A percentile compares a stretch with the other conserved stretches of the same genome.
phyloP scores from a whole-genome alignment of 2,329 filamentous ascomycete species.

The Alternaria viburni region DNA sequence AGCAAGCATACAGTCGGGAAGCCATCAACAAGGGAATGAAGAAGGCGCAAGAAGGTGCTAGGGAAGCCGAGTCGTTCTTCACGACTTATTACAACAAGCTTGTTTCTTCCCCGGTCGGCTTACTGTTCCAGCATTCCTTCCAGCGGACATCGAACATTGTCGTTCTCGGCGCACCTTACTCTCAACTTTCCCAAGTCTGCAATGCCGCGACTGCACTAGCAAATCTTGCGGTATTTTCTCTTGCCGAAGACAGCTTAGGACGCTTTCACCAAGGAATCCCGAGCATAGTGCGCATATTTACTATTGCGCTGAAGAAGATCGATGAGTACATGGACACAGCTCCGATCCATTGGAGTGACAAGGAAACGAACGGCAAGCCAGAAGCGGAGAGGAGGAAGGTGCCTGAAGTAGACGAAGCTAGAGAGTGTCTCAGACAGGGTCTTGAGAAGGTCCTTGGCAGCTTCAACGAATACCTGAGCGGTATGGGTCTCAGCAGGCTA shows the following conservation, averaged over 20 bases:
- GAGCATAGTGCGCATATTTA: conserved; percentile 74
- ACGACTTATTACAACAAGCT: conserved; percentile 36
- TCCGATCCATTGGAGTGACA: conserved; percentile 80
- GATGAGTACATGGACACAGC: conserved; percentile 68
- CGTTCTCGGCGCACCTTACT: conserved; percentile 76
- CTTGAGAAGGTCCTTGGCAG: conserved; percentile 69
- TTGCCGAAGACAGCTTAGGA: conserved; percentile 82
- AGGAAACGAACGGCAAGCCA: conserved; percentile 58
- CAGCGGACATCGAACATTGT: conserved; percentile 68
- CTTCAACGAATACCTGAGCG: conserved; percentile 76
- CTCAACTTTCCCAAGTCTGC: conserved; percentile 55
- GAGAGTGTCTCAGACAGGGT: conserved; percentile 68
- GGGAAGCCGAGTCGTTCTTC: conserved; percentile 33
- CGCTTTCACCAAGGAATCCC: conserved; percentile 85
- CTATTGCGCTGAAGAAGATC: conserved; percentile 69
- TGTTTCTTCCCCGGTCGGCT: conserved; percentile 61
- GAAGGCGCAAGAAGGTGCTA: conserved; percentile 37
- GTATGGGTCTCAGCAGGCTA: conserved; percentile 70
- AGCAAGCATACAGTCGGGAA: conserved; percentile 46
- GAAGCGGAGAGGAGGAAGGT: conserved; percentile 54
- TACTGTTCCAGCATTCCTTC: conserved; percentile 74
- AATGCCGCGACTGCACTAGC: conserved; percentile 71
- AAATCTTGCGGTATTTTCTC: conserved; percentile 72
- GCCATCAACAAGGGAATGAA: conserved; percentile 42
- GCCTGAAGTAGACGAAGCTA: conserved; percentile 73